Percentiles rank a stretch among this genome's conserved stretches.
phyloP scores from a whole-genome alignment of 495 filamentous ascomycete species.

The Xylaria sp. region DNA sequence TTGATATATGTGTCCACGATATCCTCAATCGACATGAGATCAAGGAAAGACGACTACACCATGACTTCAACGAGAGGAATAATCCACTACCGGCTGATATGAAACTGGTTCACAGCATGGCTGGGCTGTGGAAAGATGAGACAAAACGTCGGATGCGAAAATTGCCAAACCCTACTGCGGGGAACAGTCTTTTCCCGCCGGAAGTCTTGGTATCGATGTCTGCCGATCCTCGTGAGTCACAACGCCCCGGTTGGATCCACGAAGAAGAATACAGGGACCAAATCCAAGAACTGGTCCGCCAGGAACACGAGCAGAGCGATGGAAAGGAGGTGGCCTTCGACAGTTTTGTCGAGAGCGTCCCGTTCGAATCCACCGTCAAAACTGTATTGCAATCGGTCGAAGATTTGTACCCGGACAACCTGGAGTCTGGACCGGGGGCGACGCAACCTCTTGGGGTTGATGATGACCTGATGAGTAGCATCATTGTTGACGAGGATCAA shows the following conservation, averaged over 20 bases:
- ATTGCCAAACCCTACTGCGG: constrained; percentile 66
- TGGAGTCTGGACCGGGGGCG: constrained; percentile 57
- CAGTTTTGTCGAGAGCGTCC: constrained; percentile 61
- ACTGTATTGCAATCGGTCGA: constrained; percentile 83
- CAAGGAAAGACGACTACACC: constrained; percentile 75
- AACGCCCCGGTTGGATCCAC: constrained; percentile 83
- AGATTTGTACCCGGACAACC: constrained; percentile 78
- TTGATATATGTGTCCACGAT: constrained; percentile 86
- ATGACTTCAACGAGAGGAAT: constrained; percentile 84
- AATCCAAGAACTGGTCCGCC: constrained; percentile 62
- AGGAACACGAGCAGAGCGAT: constrained; percentile 65
- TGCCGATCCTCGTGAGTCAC: constrained; percentile 73
- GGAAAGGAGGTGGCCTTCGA: constrained; percentile 64
- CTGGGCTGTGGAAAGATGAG: constrained; percentile 92
- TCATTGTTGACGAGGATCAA: constrained; percentile 54
- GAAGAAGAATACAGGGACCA: constrained; percentile 81
- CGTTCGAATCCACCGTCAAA: constrained; percentile 66
- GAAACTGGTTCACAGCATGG: constrained; percentile 90
- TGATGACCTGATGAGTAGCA: constrained; percentile 39
- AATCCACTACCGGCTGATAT: constrained; percentile 68
- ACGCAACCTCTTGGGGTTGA: constrained; percentile 35
- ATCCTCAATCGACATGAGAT: constrained; percentile 84
- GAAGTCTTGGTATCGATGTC: constrained; percentile 88
- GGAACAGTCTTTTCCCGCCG: constrained; percentile 74
- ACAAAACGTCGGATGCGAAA: constrained; percentile 74